These are phyloP conservation scores for Pharnaceum exiguum DNA, from an alignment of 148 eudicot species.

Conservation along the genomic window DNA sequence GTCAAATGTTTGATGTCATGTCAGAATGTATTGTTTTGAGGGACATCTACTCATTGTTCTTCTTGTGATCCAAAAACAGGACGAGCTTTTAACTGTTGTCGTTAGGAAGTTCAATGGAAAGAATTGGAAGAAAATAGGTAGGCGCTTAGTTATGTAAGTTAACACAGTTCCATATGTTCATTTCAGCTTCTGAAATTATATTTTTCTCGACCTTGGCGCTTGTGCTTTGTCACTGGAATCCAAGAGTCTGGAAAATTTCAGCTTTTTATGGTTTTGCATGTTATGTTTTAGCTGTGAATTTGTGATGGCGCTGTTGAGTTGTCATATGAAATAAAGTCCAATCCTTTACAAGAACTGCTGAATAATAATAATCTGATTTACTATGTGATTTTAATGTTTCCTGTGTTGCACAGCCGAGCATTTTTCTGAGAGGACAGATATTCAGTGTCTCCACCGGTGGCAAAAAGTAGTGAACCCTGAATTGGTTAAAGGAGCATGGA, in stretches of 20 bases:
- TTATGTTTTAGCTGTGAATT: background rate
- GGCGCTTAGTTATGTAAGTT: background rate
- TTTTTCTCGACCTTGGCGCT: background rate
- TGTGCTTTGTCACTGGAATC: background rate
- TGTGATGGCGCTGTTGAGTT: background rate
- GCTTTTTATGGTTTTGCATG: background rate
- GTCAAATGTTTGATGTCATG: background rate
- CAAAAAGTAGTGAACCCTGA: slow-evolving; percentile 88
- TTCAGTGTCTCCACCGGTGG: slow-evolving; percentile 93
- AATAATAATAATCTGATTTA: too few species aligned
- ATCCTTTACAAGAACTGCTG: background rate
- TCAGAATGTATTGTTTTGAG: background rate
- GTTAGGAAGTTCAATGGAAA: slow-evolving; percentile 54
- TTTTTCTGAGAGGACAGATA: slow-evolving; percentile 69
- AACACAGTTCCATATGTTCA: background rate
- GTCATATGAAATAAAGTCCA: background rate
- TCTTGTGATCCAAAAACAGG: slow-evolving; percentile 33
- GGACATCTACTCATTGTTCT: background rate
- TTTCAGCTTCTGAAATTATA: background rate
- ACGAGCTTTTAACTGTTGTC: slow-evolving; percentile 40
- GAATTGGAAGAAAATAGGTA: slow-evolving; percentile 88
- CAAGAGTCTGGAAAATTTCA: background rate
- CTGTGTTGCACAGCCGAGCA: slow-evolving; percentile 43
- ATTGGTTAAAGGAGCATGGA: slow-evolving; percentile 82
- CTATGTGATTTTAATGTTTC: background rate